Conservation (phyloP, 768 basidiomycete genomes). For the Tylopilus balloui region DNA sequence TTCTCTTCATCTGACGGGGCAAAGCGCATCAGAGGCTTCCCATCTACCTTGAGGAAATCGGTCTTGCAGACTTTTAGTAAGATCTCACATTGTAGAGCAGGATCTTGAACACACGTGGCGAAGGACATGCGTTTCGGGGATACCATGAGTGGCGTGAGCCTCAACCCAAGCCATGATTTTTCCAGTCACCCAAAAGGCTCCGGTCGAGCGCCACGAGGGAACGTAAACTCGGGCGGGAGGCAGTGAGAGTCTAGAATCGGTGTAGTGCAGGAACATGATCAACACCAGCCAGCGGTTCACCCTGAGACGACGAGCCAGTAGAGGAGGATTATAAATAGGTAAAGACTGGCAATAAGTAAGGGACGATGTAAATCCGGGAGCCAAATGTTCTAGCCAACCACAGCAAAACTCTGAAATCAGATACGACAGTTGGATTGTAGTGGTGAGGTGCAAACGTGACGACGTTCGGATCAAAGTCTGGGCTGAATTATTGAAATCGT, state of each 20-base stretch:
- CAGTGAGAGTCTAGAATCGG: constrained; percentile 97
- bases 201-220: constrained; percentile 95
- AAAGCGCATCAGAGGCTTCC: constrained; percentile 86
- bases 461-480: constrained; percentile 74
- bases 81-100: constrained; percentile 74
- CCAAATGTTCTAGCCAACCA: constrained; percentile 69
- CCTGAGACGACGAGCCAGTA: constrained; percentile 34
- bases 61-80: too few relatives aligned
- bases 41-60: constrained; percentile 43
- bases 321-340: background rate
- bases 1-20: constrained; percentile 81
- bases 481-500: background rate
- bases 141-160: constrained; percentile 35
- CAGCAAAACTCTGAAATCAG: constrained; percentile 78
- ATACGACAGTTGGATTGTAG: constrained; percentile 66
- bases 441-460: constrained; percentile 87
- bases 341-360: constrained; percentile 70
- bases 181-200: constrained; percentile 71
- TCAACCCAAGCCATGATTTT: constrained; percentile 82
- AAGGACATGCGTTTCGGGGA: background rate
- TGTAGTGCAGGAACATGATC: constrained; percentile 98
- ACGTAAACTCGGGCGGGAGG: constrained; percentile 84
- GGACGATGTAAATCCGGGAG: constrained; percentile 75
- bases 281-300: constrained; percentile 93
- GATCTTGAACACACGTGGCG: constrained; percentile 90